Evolutionary conservation across 805 yeast genomes (phyloP).

Genomic region (Schwanniomyces sp.): DNA sequence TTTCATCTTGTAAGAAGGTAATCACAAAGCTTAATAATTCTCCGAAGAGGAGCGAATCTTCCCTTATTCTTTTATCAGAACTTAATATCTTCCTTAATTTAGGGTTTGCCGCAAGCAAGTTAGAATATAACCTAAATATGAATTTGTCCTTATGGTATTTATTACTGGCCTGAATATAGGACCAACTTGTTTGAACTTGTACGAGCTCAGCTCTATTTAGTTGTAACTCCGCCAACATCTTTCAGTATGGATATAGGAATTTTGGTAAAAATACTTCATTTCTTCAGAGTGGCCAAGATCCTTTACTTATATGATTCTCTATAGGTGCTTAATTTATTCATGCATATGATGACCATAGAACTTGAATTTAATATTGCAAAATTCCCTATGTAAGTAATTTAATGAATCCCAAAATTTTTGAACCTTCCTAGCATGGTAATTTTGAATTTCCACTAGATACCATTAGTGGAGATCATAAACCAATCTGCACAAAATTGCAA

Average conservation of each 20-base stretch:
- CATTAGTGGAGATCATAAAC: background rate
- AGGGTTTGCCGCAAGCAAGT: slow-evolving; percentile 32
- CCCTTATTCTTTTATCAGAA: slow-evolving; percentile 17
- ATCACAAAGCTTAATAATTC: slow-evolving; percentile 35
- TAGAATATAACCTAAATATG: slow-evolving; percentile 28
- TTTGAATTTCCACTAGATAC: background rate
- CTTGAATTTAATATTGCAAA: background rate
- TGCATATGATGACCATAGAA: background rate
- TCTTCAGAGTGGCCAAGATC: background rate
- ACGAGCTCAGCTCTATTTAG: slow-evolving; percentile 14
- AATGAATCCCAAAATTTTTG: background rate
- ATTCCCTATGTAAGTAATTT: slow-evolving; percentile 2
- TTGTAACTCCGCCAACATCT: slow-evolving; percentile 5
- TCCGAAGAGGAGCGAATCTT: slow-evolving; percentile 34
- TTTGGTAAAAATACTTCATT: background rate
- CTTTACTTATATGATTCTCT: background rate
- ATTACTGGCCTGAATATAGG: slow-evolving; percentile 24
- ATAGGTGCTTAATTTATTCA: background rate
- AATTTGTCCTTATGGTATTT: slow-evolving; percentile 30
- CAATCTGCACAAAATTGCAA: slow-evolving; percentile 1
- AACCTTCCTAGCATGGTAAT: slow-evolving; percentile 5
- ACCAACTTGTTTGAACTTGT: slow-evolving; percentile 33
- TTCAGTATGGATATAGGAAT: background rate
- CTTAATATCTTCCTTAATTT: slow-evolving; percentile 20
- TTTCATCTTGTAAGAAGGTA: slow-evolving; percentile 26